Conservation (phyloP, 192 early-diverging fungal species). For the Coemansia sp. region DNA sequence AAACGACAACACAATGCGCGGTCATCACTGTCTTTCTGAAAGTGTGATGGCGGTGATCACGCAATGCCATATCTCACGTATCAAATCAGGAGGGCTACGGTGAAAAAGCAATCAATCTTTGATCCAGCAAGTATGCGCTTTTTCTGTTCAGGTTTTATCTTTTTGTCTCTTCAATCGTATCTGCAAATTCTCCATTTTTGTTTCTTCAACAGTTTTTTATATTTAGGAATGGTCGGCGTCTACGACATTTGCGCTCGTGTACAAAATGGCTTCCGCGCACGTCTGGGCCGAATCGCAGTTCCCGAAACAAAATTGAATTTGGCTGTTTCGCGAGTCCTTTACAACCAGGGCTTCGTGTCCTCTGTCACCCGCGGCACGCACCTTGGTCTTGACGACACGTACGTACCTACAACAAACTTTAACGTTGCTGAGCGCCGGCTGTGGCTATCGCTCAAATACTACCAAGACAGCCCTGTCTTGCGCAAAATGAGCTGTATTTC, state of each 20-base stretch:
- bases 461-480: constrained; percentile 78
- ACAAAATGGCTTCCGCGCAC: constrained; percentile 87
- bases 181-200: constrained; percentile 5
- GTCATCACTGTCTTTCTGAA: too few relatives aligned
- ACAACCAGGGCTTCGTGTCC: constrained; percentile 88
- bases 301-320: constrained; percentile 88
- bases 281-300: constrained; percentile 77
- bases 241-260: constrained; percentile 86
- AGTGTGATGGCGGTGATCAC: background rate
- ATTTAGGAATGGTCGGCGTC: constrained; percentile 66
- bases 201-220: constrained; percentile 1
- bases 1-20: too few relatives aligned
- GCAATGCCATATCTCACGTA: too few relatives aligned
- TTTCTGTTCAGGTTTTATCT: too few relatives aligned
- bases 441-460: constrained; percentile 96
- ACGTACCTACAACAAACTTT: constrained; percentile 74
- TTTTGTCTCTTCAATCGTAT: constrained; percentile 17
- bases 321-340: constrained; percentile 81
- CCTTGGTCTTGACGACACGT: constrained; percentile 68
- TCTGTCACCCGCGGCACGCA: constrained; percentile 77
- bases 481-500: constrained; percentile 75
- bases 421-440: constrained; percentile 82
- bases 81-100: too few relatives aligned
- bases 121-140: too few relatives aligned
- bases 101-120: too few relatives aligned